Evolutionary conservation across 73 alveolate genomes (phyloP), one percentile per base, ranked within the genome.

Genomic region (Uronychia binucleata): DNA sequence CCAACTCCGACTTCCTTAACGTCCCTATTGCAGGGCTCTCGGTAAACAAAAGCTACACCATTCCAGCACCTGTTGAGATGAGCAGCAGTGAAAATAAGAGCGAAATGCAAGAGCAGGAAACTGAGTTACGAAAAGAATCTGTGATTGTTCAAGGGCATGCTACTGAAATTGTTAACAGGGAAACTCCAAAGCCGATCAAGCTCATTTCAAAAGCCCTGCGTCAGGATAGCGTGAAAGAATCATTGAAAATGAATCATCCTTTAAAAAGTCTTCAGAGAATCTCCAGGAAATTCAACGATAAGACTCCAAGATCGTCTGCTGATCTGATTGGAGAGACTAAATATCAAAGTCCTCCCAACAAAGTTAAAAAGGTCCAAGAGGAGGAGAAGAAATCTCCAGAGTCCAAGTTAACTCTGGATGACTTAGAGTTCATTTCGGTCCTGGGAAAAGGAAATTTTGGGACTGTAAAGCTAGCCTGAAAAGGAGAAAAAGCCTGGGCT

Each of bases 401-500:
- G 67, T 46, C 5, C 5, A 46, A 46, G 67, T 5, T 11, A 46
- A 46, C 19, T 19, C n/a, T 46, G n/a, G 19, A 46, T 46, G 67
- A 46, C 67, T 46, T 46, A 11, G 67, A 46, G 19, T 11, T 46
- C n/a, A 5, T 46, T 19, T 46, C 19, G 5, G 19, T 46, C 5
- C 5, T 46, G 5, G 67, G 67, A 11, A 11, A 19, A 46, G 67
- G 67, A 19, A 46, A 46, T 46, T 46, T 46, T 19, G 67, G 67
- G 19, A 46, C 67, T 11, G 67, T 46, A 5, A 46, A 46, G 19
- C 19, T 46, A 46, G 67, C 67, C 19, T 11, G 19, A 46, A 46
- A 11, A 19, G 19, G 19, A 19, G 19, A 46, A 14, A 67, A 67
- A 28, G 32, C 32, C 5, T 86, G 31, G 29, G 95, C 95, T 28